Evolutionary conservation across 139 green algal species (phyloP).

Genomic region (Coccomyxa sp.): DNA sequence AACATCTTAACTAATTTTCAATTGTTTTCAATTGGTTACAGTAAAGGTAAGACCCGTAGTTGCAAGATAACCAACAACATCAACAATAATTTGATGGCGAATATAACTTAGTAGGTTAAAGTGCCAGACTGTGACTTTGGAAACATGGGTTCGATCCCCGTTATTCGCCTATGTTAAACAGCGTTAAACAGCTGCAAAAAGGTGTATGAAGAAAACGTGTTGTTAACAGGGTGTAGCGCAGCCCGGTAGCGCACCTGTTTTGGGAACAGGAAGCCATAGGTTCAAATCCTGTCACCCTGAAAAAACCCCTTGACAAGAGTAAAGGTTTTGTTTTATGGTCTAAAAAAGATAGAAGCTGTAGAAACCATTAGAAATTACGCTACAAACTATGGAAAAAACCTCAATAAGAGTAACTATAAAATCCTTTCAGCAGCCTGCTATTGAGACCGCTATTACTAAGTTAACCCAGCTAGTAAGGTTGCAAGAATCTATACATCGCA

Average conservation of each 20-base stretch:
- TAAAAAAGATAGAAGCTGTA: not conserved
- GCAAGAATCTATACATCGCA: not conserved
- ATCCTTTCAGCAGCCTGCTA: not conserved
- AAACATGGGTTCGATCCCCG: conserved; percentile 22
- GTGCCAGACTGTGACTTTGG: conserved; percentile 24
- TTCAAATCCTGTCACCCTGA: not conserved
- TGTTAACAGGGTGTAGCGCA: too few species aligned
- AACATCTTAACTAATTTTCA: too few species aligned
- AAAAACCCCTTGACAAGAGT: conserved; percentile 2
- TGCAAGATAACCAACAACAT: too few species aligned
- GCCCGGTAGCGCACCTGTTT: too few species aligned
- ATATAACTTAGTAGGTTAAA: conserved; percentile 28
- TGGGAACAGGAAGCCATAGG: too few species aligned
- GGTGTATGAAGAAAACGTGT: too few species aligned
- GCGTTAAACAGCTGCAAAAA: too few species aligned
- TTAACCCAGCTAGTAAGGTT: not conserved
- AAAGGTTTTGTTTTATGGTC: not conserved
- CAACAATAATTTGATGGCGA: too few species aligned
- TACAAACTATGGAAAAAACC: conserved; percentile 3
- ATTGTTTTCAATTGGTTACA: too few species aligned
- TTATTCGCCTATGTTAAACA: conserved; percentile 24
- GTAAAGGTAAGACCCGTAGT: too few species aligned
- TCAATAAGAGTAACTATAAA: not conserved
- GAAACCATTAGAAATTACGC: not conserved
- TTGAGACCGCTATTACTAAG: not conserved